Evolutionary conservation across 2,329 filamentous ascomycete genomes (phyloP).

Genomic region (Trichoderma oligosporum): DNA sequence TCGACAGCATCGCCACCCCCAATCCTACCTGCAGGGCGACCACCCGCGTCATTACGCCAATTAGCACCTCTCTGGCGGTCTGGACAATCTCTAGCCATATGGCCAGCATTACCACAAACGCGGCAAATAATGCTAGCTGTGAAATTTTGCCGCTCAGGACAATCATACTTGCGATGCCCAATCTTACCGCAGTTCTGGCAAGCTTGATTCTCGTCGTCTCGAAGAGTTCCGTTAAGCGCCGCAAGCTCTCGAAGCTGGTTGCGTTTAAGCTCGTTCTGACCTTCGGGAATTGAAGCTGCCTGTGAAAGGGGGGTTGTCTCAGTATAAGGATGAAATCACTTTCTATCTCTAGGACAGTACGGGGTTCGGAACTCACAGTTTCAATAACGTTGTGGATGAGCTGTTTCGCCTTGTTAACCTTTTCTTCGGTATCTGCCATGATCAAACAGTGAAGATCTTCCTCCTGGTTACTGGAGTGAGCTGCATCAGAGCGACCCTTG

Average conservation of each 20-base stretch:
- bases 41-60: constrained; percentile 74
- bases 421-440: constrained; percentile 99
- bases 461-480: constrained; percentile 99
- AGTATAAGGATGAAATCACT: constrained; percentile 20
- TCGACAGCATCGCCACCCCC: constrained; percentile 81
- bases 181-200: constrained; percentile 99
- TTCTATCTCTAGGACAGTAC: background rate
- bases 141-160: constrained; percentile 94
- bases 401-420: constrained; percentile 98
- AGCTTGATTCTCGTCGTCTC: constrained; percentile 98
- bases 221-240: constrained; percentile 95
- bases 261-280: constrained; percentile 97
- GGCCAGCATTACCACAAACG: constrained; percentile 94
- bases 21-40: constrained; percentile 60
- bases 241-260: constrained; percentile 98
- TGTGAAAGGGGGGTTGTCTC: constrained; percentile 43
- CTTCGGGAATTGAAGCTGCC: constrained; percentile 97
- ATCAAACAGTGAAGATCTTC: constrained; percentile 98
- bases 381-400: constrained; percentile 98
- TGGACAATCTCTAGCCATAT: constrained; percentile 97
- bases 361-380: constrained; percentile 63
- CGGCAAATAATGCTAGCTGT: constrained; percentile 99
- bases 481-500: constrained; percentile 97
- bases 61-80: constrained; percentile 86
- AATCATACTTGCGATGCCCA: constrained; percentile 97